Evolutionary conservation across 805 yeast genomes (phyloP), one percentile per base, ranked within the genome.

Genomic region (Metschnikowia lachancei): DNA sequence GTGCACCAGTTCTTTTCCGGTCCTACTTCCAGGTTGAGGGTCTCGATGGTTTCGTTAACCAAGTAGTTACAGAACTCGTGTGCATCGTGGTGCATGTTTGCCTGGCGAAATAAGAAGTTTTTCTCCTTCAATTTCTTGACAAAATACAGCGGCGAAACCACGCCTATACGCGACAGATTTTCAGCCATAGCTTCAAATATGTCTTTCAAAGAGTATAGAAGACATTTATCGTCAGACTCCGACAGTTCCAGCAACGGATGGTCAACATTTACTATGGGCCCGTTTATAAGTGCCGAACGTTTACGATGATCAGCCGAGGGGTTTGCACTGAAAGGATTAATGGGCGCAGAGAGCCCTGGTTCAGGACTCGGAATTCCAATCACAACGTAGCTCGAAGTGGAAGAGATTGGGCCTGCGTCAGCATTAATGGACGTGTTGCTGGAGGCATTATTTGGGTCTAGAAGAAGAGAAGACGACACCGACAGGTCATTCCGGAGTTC

Each of bases 51-150:
- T 54, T 70, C 78, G 64, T 94, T 94, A 43, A 94, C 71, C 55
- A 91, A 63, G 60, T 87, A 91, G 63, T 91, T 92, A 61, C 91
- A 76, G 65, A 94, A 94, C 67, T 94, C 99, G 66, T 94, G 99
- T 4, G 98, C 97, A 71, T 94, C 99, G 62, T 94, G 99, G 63
- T 94, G 99, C 96, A 90, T 91, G 54, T 71, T 71, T 36, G 87
- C 82, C 47, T 89, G 84, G 51, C 96, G 74, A 64, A 94, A 94
- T 57, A 92, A 70, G 56, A 83, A 87, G 62, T 92, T 94, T 54
- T 87, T 91, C 46, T 78, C 78, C 63, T 89, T 92, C 45, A 92
- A 70, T 43, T 84, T 83, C 38, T 81, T 84, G 36, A 94, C 79
- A 40, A 94, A 77, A 55, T 79, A 76, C 24, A 74, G 70, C 0